Evolutionary conservation across 768 basidiomycete genomes (phyloP).

Genomic region (Macrocybe gigantea): DNA sequence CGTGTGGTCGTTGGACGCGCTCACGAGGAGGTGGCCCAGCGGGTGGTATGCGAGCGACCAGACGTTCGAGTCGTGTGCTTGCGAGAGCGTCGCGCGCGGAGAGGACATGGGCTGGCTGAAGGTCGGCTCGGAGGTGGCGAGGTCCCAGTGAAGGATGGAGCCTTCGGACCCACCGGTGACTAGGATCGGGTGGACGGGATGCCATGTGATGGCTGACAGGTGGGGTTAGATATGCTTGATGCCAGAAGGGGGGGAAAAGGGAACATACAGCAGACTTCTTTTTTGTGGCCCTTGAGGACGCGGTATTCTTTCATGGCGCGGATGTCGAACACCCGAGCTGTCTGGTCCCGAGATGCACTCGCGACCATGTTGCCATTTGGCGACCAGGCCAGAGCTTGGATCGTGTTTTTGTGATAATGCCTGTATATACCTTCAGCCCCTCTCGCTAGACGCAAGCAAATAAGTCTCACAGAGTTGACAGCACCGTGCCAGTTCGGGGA

Average conservation of each 20-base stretch:
- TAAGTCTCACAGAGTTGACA: constrained; percentile 77
- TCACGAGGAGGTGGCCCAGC: constrained; percentile 89
- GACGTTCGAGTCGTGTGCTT: constrained; percentile 97
- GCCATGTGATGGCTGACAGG: constrained; percentile 82
- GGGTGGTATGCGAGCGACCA: constrained; percentile 96
- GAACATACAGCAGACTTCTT: constrained; percentile 91
- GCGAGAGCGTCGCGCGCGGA: constrained; percentile 82
- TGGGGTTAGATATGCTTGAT: too few species aligned
- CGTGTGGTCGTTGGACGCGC: constrained; percentile 96
- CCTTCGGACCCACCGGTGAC: constrained; percentile 95
- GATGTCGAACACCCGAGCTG: constrained; percentile 95
- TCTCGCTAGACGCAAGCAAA: background rate
- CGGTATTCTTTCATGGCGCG: constrained; percentile 96
- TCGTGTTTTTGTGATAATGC: constrained; percentile 95
- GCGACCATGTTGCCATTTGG: constrained; percentile 93
- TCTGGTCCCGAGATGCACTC: constrained; percentile 92
- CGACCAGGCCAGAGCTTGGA: constrained; percentile 90
- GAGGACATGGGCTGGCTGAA: constrained; percentile 35
- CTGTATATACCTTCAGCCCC: constrained; percentile 30
- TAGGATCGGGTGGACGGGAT: constrained; percentile 88
- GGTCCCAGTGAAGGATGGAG: constrained; percentile 90
- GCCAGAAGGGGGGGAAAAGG: background rate
- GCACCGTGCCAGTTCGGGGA: constrained; percentile 83
- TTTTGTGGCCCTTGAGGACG: constrained; percentile 91
- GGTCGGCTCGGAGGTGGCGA: constrained; percentile 58